Conservation (phyloP, 257 asterid species). For the Capsicum chinense region DNA sequence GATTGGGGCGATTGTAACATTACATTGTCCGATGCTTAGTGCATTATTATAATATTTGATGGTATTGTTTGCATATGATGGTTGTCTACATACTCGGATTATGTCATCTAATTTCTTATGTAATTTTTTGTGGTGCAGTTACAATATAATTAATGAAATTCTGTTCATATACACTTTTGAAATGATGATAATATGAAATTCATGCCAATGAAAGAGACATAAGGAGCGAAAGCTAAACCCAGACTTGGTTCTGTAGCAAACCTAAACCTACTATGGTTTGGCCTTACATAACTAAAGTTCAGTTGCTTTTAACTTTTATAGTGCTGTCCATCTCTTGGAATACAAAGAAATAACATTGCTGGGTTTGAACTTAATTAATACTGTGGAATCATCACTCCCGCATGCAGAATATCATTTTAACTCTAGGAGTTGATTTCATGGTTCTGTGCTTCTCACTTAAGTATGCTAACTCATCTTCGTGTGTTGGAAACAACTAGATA, state of each 20-base stretch:
- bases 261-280: neutral
- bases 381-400: too few relatives aligned
- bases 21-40: slow-evolving; percentile 49
- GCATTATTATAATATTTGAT: neutral
- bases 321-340: too few relatives aligned
- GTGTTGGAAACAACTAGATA: too few relatives aligned
- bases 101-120: slow-evolving; percentile 19
- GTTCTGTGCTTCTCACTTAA: too few relatives aligned
- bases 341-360: too few relatives aligned
- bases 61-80: neutral
- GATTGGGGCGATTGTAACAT: slow-evolving; percentile 50
- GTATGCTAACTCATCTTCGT: too few relatives aligned
- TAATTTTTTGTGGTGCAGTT: neutral
- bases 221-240: neutral
- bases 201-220: neutral
- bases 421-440: too few relatives aligned
- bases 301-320: too few relatives aligned
- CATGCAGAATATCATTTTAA: too few relatives aligned
- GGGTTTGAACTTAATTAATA: too few relatives aligned
- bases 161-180: slow-evolving; percentile 11
- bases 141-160: neutral
- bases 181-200: neutral
- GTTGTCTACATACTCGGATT: neutral
- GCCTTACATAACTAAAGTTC: too few relatives aligned
- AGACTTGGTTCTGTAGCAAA: neutral